A percentile compares a stretch with the other conserved stretches of the same genome.
phyloP scores from a whole-genome alignment of 768 basidiomycete species.

The Strobilomyces confusus region DNA sequence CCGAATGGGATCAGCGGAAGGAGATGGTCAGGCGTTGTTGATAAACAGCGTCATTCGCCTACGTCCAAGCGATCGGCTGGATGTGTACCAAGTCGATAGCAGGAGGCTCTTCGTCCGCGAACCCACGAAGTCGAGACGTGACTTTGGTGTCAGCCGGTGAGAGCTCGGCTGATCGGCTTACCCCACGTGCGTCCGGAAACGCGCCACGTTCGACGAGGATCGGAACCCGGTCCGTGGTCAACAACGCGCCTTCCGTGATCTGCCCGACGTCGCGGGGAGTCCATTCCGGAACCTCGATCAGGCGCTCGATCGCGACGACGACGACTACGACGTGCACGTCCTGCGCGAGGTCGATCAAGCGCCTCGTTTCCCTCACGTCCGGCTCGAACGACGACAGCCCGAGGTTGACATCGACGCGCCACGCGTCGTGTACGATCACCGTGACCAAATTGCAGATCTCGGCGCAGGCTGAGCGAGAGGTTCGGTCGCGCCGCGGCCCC shows the following conservation, averaged over 20 bases:
- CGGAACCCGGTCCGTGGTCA: slow-evolving; percentile 35
- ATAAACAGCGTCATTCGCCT: slow-evolving; percentile 13
- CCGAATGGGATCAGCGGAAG: slow-evolving; percentile 31
- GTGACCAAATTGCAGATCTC: slow-evolving; percentile 31
- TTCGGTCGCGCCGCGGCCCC: slow-evolving; percentile 21
- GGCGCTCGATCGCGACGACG: neutral
- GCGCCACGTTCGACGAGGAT: slow-evolving; percentile 30
- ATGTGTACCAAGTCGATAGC: slow-evolving; percentile 34
- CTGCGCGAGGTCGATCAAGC: slow-evolving; percentile 21
- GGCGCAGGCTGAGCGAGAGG: slow-evolving; percentile 26
- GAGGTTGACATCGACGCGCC: slow-evolving; percentile 51
- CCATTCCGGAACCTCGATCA: neutral
- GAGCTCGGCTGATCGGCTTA: slow-evolving; percentile 9
- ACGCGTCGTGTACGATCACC: slow-evolving; percentile 43
- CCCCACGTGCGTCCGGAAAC: slow-evolving; percentile 30
- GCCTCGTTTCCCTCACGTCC: slow-evolving; percentile 42
- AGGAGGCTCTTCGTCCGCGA: slow-evolving; percentile 17
- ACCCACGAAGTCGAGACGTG: slow-evolving; percentile 31
- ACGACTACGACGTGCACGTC: slow-evolving; percentile 25
- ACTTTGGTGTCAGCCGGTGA: slow-evolving; percentile 11
- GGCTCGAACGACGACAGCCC: slow-evolving; percentile 48
- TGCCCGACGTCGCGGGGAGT: slow-evolving; percentile 32
- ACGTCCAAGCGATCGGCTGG: slow-evolving; percentile 26
- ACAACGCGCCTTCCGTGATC: slow-evolving; percentile 39
- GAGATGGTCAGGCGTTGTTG: slow-evolving; percentile 8